Evolutionary conservation across 768 basidiomycete genomes (phyloP).

Genomic region (Infundibulicybe gibba): DNA sequence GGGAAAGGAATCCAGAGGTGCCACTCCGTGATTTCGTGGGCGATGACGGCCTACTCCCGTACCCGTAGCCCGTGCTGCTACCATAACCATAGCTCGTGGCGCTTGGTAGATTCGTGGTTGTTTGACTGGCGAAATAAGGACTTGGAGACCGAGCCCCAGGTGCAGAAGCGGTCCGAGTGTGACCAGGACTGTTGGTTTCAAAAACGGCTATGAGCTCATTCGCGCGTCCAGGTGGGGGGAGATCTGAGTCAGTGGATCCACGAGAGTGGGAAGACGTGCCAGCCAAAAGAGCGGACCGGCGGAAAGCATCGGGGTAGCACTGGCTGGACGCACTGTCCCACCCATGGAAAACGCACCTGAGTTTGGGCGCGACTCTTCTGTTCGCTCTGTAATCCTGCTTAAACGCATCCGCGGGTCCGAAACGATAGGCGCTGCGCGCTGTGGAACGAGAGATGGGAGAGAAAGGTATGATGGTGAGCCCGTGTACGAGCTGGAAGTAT

Average conservation of each 20-base stretch:
- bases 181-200: conserved; percentile 45
- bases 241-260: conserved; percentile 54
- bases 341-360: conserved; percentile 35
- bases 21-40: conserved; percentile 36
- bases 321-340: conserved; percentile 29
- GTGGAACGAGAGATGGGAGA: conserved; percentile 30
- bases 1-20: conserved; percentile 46
- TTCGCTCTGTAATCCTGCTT: conserved; percentile 77
- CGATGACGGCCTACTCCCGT: conserved; percentile 41
- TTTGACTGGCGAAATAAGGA: conserved; percentile 25
- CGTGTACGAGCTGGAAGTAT: conserved; percentile 35
- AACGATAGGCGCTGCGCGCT: conserved; percentile 24
- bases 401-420: conserved; percentile 43
- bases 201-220: conserved; percentile 76
- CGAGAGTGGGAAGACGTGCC: conserved; percentile 46
- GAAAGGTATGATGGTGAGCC: conserved; percentile 24
- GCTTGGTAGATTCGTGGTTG: conserved; percentile 17
- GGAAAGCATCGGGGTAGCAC: conserved; percentile 39
- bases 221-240: conserved; percentile 54
- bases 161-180: conserved; percentile 52
- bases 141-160: conserved; percentile 38
- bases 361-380: conserved; percentile 67
- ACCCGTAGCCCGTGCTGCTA: conserved; percentile 27
- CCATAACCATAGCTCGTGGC: conserved; percentile 27
- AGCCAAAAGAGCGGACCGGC: conserved; percentile 41